A percentile compares a stretch with the other conserved stretches of the same genome.
Conservation (phyloP, 192 early-diverging fungal species). For the Dissophora globulifera region DNA sequence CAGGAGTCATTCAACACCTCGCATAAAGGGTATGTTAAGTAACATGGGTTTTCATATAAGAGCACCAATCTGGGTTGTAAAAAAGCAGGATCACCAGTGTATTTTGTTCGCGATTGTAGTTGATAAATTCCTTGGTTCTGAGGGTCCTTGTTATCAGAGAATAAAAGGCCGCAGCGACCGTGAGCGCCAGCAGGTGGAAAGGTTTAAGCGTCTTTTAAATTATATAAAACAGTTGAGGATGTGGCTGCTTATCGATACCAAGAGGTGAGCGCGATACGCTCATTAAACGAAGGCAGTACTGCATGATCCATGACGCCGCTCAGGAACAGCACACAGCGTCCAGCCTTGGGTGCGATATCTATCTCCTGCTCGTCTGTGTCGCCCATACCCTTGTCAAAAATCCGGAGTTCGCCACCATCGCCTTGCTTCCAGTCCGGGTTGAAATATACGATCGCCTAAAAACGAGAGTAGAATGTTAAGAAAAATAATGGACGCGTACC, state of each 20-base stretch:
- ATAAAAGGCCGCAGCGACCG: too few relatives aligned
- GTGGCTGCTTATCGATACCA: slow-evolving; percentile 56
- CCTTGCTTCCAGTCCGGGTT: slow-evolving; percentile 60
- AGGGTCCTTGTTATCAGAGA: too few relatives aligned
- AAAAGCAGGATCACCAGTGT: too few relatives aligned
- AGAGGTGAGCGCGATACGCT: slow-evolving; percentile 59
- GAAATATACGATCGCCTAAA: slow-evolving; percentile 64
- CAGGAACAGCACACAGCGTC: slow-evolving; percentile 60
- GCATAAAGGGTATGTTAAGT: too few relatives aligned
- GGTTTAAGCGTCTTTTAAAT: too few relatives aligned
- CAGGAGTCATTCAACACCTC: too few relatives aligned
- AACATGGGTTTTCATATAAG: too few relatives aligned
- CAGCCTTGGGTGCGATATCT: slow-evolving; percentile 54
- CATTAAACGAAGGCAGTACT: slow-evolving; percentile 54
- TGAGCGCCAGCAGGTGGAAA: too few relatives aligned
- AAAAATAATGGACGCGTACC: not conserved
- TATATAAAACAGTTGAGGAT: not conserved
- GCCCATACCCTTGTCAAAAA: slow-evolving; percentile 59
- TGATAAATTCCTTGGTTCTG: too few relatives aligned
- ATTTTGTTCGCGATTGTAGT: too few relatives aligned
- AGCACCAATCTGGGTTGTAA: too few relatives aligned
- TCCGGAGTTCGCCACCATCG: slow-evolving; percentile 64
- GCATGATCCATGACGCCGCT: slow-evolving; percentile 70
- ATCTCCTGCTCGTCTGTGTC: slow-evolving; percentile 49
- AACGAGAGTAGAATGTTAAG: not conserved